These are phyloP conservation scores for Globisporangium nagaii DNA, from an alignment of 352 stramenopile species.

Conservation along the genomic window DNA sequence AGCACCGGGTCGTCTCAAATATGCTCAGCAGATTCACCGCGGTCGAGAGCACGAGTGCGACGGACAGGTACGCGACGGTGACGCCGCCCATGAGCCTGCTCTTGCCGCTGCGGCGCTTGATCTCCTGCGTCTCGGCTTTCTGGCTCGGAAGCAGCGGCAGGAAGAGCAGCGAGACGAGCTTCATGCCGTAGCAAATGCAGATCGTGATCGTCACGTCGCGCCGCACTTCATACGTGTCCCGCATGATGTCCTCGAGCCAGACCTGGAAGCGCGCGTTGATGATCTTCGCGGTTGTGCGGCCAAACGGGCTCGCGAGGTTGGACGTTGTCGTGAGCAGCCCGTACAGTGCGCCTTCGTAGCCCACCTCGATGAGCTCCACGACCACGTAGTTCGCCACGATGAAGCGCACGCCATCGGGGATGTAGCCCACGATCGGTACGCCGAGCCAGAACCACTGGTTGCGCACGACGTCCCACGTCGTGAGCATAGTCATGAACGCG, in stretches of 20 bases:
- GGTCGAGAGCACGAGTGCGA: conserved; percentile 33
- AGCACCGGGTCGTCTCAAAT: conserved; percentile 49
- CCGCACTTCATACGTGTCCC: conserved; percentile 36
- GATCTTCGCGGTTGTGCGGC: conserved; percentile 37
- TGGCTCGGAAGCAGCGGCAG: conserved; percentile 44
- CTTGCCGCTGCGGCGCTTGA: conserved; percentile 31
- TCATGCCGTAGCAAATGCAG: conserved; percentile 50
- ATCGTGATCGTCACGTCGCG: conserved; percentile 56
- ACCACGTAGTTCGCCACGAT: conserved; percentile 59
- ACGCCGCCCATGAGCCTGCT: conserved; percentile 28
- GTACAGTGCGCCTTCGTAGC: conserved; percentile 51
- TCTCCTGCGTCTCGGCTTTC: conserved; percentile 39
- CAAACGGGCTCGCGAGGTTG: conserved; percentile 45
- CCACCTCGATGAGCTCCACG: conserved; percentile 46
- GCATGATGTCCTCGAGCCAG: conserved; percentile 38
- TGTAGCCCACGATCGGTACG: conserved; percentile 40
- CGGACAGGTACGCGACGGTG: conserved; percentile 26
- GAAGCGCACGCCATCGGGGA: conserved; percentile 47
- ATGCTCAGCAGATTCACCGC: conserved; percentile 45
- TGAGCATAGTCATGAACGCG: conserved; percentile 45
- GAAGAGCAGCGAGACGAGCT: conserved; percentile 44
- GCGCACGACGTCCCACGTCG: conserved; percentile 43
- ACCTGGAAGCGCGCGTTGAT: conserved; percentile 50
- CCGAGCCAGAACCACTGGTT: conserved; percentile 66
- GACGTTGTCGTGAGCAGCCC: conserved; percentile 46